A percentile compares a stretch with the other conserved stretches of the same genome.
Conservation (phyloP, 2,329 filamentous ascomycete genomes). For the Fragosphaeria purpurea region DNA sequence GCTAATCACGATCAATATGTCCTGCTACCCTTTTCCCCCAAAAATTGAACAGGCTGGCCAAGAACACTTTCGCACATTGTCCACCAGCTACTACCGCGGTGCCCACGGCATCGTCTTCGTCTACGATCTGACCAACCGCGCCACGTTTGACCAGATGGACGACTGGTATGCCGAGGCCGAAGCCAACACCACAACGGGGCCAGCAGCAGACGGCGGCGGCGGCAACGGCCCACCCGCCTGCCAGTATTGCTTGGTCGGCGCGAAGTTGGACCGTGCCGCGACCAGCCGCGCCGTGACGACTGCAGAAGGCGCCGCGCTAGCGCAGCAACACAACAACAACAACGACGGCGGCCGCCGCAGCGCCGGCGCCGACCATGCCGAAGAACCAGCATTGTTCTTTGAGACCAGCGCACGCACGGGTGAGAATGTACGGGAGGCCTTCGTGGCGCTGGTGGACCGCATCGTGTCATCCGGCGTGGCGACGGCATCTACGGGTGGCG, state of each 20-base stretch:
- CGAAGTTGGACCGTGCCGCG: slow-evolving; percentile 39
- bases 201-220: not conserved
- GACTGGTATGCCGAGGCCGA: slow-evolving; percentile 45
- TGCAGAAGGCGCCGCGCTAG: slow-evolving; percentile 38
- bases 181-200: slow-evolving; percentile 30
- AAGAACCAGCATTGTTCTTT: slow-evolving; percentile 31
- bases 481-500: not conserved
- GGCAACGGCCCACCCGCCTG: not conserved
- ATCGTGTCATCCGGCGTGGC: slow-evolving; percentile 25
- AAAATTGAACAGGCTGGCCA: slow-evolving; percentile 27
- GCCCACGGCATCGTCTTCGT: slow-evolving; percentile 39
- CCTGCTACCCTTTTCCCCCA: not conserved
- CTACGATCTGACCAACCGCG: slow-evolving; percentile 38
- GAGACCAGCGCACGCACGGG: slow-evolving; percentile 45
- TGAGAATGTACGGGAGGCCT: slow-evolving; percentile 40
- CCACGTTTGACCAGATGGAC: slow-evolving; percentile 42
- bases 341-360: not conserved
- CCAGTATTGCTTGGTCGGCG: slow-evolving; percentile 28
- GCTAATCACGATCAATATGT: no score
- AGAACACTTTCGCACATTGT: slow-evolving; percentile 39
- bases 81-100: slow-evolving; percentile 40
- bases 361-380: not conserved
- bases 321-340: slow-evolving; percentile 29
- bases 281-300: slow-evolving; percentile 31
- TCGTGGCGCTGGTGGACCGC: slow-evolving; percentile 40